Evolutionary conservation across 768 basidiomycete genomes (phyloP).

Genomic region (Russula compacta): DNA sequence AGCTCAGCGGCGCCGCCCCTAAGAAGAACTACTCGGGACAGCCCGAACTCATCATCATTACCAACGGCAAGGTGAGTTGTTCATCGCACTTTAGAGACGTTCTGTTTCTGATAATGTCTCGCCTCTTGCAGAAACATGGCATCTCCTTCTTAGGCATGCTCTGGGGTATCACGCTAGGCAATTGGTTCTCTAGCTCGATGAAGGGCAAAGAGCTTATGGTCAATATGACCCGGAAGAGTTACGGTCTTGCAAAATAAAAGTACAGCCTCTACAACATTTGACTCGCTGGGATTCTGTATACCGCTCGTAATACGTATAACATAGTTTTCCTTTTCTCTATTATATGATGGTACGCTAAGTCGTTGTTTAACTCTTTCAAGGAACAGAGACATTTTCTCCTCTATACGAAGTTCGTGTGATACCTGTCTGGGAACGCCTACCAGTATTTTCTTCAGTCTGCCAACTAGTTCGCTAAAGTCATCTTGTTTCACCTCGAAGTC

Average conservation of each 20-base stretch:
- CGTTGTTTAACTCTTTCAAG: neutral
- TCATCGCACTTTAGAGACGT: neutral
- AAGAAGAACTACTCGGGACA: slow-evolving; percentile 40
- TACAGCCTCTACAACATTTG: neutral
- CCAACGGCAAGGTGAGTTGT: slow-evolving; percentile 18
- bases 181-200: slow-evolving; percentile 16
- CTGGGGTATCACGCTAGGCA: slow-evolving; percentile 16
- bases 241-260: slow-evolving; percentile 6
- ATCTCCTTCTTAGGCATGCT: slow-evolving; percentile 9
- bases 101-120: neutral
- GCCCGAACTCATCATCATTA: slow-evolving; percentile 39
- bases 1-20: slow-evolving; percentile 32
- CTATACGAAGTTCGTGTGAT: neutral
- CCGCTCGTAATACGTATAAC: slow-evolving; percentile 1
- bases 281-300: neutral
- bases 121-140: slow-evolving; percentile 2
- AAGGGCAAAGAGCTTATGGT: slow-evolving; percentile 16
- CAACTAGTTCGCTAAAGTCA: no score
- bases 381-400: neutral
- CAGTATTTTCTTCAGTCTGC: no score
- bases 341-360: neutral
- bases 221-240: slow-evolving; percentile 11
- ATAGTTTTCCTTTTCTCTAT: neutral
- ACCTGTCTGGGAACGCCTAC: no score
- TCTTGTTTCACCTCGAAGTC: no score